Conservation (phyloP, 768 basidiomycete genomes). For the Lenzites betulinus region DNA sequence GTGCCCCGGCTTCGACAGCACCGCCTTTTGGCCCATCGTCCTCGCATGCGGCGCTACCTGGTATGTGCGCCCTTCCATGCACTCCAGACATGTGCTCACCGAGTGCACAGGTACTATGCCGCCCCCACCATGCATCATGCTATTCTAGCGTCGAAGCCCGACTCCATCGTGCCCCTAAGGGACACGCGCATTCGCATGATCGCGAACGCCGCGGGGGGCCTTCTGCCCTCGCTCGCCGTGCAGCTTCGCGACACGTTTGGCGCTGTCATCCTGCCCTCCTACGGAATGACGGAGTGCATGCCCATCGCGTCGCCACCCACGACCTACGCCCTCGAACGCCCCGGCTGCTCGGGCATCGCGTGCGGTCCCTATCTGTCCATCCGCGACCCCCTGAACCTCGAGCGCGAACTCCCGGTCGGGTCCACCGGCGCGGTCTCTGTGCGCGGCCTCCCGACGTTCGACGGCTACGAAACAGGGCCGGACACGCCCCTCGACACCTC, state of each 20-base stretch:
- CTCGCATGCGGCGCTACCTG: slow-evolving; percentile 47
- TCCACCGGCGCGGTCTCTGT: slow-evolving; percentile 55
- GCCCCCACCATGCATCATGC: slow-evolving; percentile 54
- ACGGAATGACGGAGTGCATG: slow-evolving; percentile 62
- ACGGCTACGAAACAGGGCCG: slow-evolving; percentile 50
- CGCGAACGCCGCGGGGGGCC: slow-evolving; percentile 53
- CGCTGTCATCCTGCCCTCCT: slow-evolving; percentile 57
- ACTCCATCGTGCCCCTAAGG: slow-evolving; percentile 32
- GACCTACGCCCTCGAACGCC: slow-evolving; percentile 48
- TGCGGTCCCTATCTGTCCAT: slow-evolving; percentile 52
- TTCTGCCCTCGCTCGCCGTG: slow-evolving; percentile 53
- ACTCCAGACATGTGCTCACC: neutral
- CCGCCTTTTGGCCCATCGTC: slow-evolving; percentile 42
- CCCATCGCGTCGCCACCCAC: slow-evolving; percentile 50
- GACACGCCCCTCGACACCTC: slow-evolving; percentile 47
- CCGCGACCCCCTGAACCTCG: slow-evolving; percentile 40
- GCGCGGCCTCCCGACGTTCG: slow-evolving; percentile 55
- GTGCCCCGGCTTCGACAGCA: slow-evolving; percentile 55
- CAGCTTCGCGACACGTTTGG: slow-evolving; percentile 50
- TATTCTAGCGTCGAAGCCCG: slow-evolving; percentile 44
- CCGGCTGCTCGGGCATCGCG: slow-evolving; percentile 49
- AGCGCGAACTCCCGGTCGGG: slow-evolving; percentile 41
- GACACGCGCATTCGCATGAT: slow-evolving; percentile 47
- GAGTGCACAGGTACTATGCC: slow-evolving; percentile 46
- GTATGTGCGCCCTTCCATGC: slow-evolving; percentile 37